Evolutionary conservation across 1,284 basidiomycete species (phyloP), one percentile per base, ranked within the genome.

Genomic region (Ustilago shanxiensis): DNA sequence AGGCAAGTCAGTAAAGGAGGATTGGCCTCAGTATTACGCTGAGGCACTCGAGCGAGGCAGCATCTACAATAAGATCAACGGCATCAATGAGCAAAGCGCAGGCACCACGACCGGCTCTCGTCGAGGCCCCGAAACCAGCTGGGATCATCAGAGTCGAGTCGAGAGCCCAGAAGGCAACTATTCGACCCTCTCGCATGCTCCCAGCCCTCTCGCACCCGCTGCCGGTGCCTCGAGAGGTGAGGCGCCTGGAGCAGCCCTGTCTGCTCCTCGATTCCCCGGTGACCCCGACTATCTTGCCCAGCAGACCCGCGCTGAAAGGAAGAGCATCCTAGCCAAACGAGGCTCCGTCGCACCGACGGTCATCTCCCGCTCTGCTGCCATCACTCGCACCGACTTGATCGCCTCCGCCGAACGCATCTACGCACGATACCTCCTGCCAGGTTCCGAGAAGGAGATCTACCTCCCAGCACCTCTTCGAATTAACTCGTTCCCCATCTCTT

Each of bases 351-450:
- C 82, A 8, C 82, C 82, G 2, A 84, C 82, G 16, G 79, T 83
- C 66, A 95, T 98, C 85, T 92, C 93, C 45, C 92, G 96, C 79
- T 93, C 94, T 60, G 89, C 93, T 60, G 93, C 95, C 18, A 97
- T 99, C 86, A 92, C 92, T 26, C 92, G 94, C 56, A 89, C 91
- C 79, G 94, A 98, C 87, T 90, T 99, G 77, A 91, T 97, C 78
- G 93, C 92, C 18, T 94, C 93, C 41, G 96, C 96, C 16, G 96
- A 98, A 86, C 92, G 95, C 80, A 98, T 99, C 83, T 98, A 92
- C 88, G 92, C 93, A 81, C 91, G 95, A 51, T 99, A 98, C 87
- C 91, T 99, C 66, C 83, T 89, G 51, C 88, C 88, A 5, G 89
- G 89, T 10, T 88, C 88, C 16, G 89, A 90, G 81, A 89, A 90